phyloP scores from a whole-genome alignment of 169 alveolate species.

The Eimeria maxima region DNA sequence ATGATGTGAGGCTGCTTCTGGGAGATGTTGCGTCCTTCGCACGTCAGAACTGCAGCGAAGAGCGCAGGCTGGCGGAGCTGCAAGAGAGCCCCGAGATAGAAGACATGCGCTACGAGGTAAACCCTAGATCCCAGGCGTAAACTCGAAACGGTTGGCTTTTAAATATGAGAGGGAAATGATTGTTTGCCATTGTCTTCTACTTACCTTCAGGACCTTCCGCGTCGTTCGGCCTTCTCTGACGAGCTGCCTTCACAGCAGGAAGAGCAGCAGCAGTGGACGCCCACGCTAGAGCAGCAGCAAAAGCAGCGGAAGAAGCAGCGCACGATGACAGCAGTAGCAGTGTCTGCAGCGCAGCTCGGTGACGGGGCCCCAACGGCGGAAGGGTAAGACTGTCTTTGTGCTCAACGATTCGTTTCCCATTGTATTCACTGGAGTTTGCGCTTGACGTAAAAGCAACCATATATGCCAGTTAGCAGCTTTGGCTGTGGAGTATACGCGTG shows the following conservation, averaged over 20 bases:
- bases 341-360: not conserved
- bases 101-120: slow-evolving; percentile 65
- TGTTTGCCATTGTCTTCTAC: not conserved
- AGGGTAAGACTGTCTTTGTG: not conserved
- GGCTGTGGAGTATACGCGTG: not conserved
- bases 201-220: slow-evolving; percentile 43
- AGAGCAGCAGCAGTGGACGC: slow-evolving; percentile 47
- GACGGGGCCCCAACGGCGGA: slow-evolving; percentile 42
- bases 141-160: too few relatives aligned
- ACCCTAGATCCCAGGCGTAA: not conserved
- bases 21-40: slow-evolving; percentile 28
- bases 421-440: not conserved
- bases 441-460: not conserved
- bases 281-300: slow-evolving; percentile 53
- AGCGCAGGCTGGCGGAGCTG: slow-evolving; percentile 45
- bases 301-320: slow-evolving; percentile 44
- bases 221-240: slow-evolving; percentile 69
- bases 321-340: slow-evolving; percentile 13
- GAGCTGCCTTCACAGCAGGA: slow-evolving; percentile 45
- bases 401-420: not conserved
- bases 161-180: too few relatives aligned
- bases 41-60: slow-evolving; percentile 57
- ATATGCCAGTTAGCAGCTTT: not conserved
- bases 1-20: slow-evolving; percentile 76
- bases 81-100: slow-evolving; percentile 60